A percentile compares a stretch with the other conserved stretches of the same genome.
phyloP scores from a whole-genome alignment of 2,329 filamentous ascomycete species.

The Cordyceps pruinosa region DNA sequence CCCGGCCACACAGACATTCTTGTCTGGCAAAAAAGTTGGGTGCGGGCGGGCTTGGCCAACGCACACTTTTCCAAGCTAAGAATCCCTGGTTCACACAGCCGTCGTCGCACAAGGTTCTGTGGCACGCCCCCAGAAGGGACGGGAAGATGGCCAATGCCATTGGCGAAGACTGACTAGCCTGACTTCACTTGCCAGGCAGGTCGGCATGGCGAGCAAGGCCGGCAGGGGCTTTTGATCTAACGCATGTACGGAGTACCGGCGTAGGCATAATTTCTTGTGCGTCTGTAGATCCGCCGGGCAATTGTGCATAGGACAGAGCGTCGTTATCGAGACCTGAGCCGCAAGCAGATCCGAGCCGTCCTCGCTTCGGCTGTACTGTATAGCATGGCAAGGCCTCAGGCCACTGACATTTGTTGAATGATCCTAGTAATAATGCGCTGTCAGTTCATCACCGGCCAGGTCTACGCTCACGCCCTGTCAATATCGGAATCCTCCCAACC shows the following conservation, averaged over 20 bases:
- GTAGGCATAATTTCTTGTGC: slow-evolving; percentile 6
- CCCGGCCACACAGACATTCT: background rate
- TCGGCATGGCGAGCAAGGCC: background rate
- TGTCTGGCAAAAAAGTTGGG: background rate
- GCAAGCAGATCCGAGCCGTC: slow-evolving; percentile 1
- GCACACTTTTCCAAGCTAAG: background rate
- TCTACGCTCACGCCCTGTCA: background rate
- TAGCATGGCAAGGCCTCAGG: background rate
- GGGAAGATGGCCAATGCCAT: background rate
- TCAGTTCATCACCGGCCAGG: slow-evolving; percentile 4
- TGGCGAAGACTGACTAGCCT: background rate
- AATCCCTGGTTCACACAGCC: slow-evolving; percentile 5
- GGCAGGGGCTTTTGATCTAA: background rate
- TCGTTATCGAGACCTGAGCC: slow-evolving; percentile 6
- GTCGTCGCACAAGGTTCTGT: slow-evolving; percentile 3
- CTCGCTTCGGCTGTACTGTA: background rate
- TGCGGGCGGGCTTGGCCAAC: slow-evolving; percentile 2
- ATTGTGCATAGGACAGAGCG: slow-evolving; percentile 8
- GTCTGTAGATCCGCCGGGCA: slow-evolving; percentile 8
- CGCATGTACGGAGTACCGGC: slow-evolving; percentile 2
- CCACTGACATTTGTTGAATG: background rate
- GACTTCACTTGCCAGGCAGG: background rate
- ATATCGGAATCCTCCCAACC: slow-evolving; percentile 10
- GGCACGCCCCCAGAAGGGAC: background rate
- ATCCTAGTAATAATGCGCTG: slow-evolving; percentile 6